phyloP scores from a whole-genome alignment of 345 rosid genomes.

The Brassica cretica region DNA sequence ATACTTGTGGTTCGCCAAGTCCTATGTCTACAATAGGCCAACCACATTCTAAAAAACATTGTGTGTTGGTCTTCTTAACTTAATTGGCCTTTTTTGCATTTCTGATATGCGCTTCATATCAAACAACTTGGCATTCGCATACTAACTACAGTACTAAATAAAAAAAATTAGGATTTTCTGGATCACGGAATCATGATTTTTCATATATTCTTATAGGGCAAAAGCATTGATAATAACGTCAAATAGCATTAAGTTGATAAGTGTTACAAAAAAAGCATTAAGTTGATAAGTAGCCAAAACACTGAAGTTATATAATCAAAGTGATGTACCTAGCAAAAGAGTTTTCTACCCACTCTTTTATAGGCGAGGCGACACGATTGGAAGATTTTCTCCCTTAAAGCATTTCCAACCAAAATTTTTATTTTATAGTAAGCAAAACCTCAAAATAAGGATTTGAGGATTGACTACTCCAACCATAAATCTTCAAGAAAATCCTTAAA shows the following conservation, averaged over 20 bases:
- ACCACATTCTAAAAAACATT: neutral
- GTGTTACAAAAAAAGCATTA: too few species aligned
- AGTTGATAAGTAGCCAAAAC: neutral
- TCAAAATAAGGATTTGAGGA: too few species aligned
- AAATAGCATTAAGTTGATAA: too few species aligned
- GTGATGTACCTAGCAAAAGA: neutral
- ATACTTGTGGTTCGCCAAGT: conserved; percentile 45
- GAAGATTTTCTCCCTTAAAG: neutral
- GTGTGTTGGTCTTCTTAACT: neutral
- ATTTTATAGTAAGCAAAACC: too few species aligned
- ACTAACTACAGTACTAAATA: neutral
- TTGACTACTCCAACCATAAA: too few species aligned
- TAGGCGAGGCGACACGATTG: neutral
- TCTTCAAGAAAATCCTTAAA: too few species aligned
- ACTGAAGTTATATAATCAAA: neutral
- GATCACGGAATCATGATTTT: neutral
- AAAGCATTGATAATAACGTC: neutral
- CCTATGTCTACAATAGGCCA: conserved; percentile 35
- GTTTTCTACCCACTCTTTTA: neutral
- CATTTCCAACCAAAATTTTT: too few species aligned
- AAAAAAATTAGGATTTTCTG: neutral
- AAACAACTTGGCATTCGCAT: neutral
- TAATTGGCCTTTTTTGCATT: neutral
- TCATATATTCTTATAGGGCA: neutral
- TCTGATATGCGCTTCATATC: conserved; percentile 1